Base-by-base conservation (phyloP, 306 rosid genomes). In the Cotoneaster glaucophyllus region DNA sequence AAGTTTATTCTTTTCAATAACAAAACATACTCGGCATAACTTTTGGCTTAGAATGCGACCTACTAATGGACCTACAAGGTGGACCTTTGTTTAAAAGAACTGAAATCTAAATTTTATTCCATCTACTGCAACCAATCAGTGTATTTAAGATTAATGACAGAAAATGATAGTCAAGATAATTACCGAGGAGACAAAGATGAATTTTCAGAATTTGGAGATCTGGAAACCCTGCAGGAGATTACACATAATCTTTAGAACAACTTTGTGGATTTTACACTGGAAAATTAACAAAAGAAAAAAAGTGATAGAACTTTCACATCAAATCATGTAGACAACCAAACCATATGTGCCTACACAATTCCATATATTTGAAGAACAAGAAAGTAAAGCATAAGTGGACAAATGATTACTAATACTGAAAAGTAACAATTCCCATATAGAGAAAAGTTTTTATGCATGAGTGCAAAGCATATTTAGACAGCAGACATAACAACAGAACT, bases 11-110 rank as follows among this genome's bases (percentile, higher is more conserved):
- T 43, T 22, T 12, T 31, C 22, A 44, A 61, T 43, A 63, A 63
- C 41, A 52, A 85, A 75, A 53, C 85, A 70, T 88, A 85, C 91
- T 83, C 77, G 6, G 87, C 87, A 88, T 79, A 79, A 81, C 91
- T 90, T 83, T 82, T 80, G 59, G 87, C 79, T 83, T 84, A 65
- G 89, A 90, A 80, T 74, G 77, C 11, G 89, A 86, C 84, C 77
- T 77, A 79, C 90, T 88, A 80, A 76, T 82, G 62, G 97, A 90
- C 84, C 88, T 84, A 50, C 86, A 56, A 74, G 87, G 86, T 28
- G 84, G 87, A 48, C 82, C 80, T 70, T 91, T 88, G 87, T 85
- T 54, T 41, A 43, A 69, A 75, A 75, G 59, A 72, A 32, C 48
- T 26, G 13, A 61, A 75, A 7, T 34, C 53, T 4, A 67, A 22